Conservation (phyloP, 768 basidiomycete genomes). For the Kwoniella botswanensis region DNA sequence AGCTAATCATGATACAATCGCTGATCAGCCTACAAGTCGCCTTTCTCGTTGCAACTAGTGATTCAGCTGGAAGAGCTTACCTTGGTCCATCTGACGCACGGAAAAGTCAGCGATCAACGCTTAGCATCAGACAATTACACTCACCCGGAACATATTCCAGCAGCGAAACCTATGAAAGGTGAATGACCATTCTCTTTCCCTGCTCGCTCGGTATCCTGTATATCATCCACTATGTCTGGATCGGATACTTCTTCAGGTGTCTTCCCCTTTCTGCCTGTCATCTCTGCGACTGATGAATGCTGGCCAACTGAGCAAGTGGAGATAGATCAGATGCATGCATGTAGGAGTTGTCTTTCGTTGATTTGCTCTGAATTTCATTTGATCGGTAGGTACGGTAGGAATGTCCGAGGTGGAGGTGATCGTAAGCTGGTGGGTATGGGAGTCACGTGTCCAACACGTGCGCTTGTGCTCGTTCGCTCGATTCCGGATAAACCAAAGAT, state of each 20-base stretch:
- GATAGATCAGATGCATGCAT: background rate
- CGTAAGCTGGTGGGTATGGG: no score
- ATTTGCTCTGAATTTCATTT: background rate
- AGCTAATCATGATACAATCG: conserved; percentile 9
- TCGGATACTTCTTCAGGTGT: conserved; percentile 26
- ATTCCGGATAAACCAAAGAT: conserved; percentile 2
- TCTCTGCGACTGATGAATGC: background rate
- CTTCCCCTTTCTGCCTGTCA: background rate
- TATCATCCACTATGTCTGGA: conserved; percentile 21
- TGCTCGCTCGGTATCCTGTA: conserved; percentile 9
- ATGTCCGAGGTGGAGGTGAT: conserved; percentile 8
- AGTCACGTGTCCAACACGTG: background rate
- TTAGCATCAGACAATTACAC: conserved; percentile 2
- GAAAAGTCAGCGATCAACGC: background rate
- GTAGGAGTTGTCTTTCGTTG: background rate
- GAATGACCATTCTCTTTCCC: conserved; percentile 29
- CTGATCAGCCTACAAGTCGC: background rate
- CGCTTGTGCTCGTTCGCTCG: background rate
- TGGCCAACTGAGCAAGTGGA: no score
- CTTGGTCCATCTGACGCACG: conserved; percentile 46
- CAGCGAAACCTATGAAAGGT: conserved; percentile 52
- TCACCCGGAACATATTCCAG: conserved; percentile 53
- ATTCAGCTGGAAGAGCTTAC: conserved; percentile 6
- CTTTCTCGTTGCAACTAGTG: background rate
- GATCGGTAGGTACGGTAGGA: background rate